Percentiles rank a stretch among this genome's conserved stretches.
Conservation (phyloP, 345 rosid species). For the Raphanus sativus region DNA sequence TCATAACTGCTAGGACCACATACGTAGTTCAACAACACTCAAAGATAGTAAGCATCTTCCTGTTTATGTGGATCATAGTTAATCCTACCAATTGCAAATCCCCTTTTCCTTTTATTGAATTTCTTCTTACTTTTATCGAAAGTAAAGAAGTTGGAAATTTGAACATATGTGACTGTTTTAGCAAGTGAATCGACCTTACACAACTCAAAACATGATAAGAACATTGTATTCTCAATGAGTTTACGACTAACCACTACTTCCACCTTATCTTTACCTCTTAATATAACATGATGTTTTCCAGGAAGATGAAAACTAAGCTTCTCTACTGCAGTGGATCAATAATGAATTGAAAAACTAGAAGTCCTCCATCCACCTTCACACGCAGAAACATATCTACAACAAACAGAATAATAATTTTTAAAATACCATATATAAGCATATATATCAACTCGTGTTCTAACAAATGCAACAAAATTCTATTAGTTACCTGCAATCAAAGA, state of each 20-base stretch:
- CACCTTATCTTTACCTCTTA: background rate
- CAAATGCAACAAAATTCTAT: no score
- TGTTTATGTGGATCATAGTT: background rate
- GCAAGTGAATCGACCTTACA: background rate
- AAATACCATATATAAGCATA: no score
- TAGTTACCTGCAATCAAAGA: background rate
- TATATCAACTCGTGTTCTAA: background rate
- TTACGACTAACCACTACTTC: background rate
- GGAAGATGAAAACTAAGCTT: background rate
- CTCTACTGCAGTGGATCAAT: background rate
- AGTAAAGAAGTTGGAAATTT: background rate
- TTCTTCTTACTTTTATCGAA: background rate
- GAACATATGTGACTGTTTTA: background rate
- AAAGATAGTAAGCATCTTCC: background rate
- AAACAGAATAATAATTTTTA: no score
- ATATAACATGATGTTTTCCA: background rate
- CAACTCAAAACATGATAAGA: background rate
- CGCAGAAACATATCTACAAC: background rate
- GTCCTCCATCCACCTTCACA: background rate
- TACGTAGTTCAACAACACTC: background rate
- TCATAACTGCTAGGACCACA: background rate
- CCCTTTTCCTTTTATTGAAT: background rate
- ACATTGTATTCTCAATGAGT: background rate
- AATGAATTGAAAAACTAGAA: background rate
- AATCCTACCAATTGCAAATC: background rate